Evolutionary conservation across 805 yeast genomes (phyloP), one percentile per base, ranked within the genome.

Genomic region (Danielia oregonensis): DNA sequence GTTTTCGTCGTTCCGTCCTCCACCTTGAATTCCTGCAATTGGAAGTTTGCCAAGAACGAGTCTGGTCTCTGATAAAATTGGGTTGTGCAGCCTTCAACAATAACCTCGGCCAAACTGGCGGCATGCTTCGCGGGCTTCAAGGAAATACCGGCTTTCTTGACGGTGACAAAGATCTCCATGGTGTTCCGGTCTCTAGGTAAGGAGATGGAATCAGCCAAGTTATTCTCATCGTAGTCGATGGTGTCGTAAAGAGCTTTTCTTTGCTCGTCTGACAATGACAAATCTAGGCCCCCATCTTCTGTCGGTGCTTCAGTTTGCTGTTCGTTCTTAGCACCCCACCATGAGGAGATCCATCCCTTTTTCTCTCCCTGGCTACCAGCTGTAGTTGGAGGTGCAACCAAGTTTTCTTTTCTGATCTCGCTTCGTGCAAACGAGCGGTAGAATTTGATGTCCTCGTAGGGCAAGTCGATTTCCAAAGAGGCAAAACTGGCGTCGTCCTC

Each of bases 191-290:
- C 94, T 34, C 78, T 74, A 0, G 96, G 95, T 2, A 84, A 51
- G 39, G 83, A 81, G 5, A 79, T 61, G 1, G 81, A 63, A 1
- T 69, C 50, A 1, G 74, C 36, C 1, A 65, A 65, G 31, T 73
- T 67, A 14, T 68, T 59, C 42, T 89, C 96, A 47, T 89, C 86
- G 47, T 81, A 89, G 43, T 89, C 99, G 44, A 93, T 89, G 0
- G 97, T 95, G 40, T 86, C 95, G 52, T 87, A 89, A 14, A 93
- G 67, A 39, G 94, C 98, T 52, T 86, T 73, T 43, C 86, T 72
- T 52, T 93, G 96, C 46, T 88, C 95, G 10, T 86, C 95, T 0
- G 93, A 77, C 55, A 93, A 47, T 19, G 49, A 48, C 23, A 67
- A 43, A 30, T 59, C 59, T 22, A 53, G 34, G 3, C 54, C 43